Conservation (phyloP, 2,329 filamentous ascomycete species). For the Chrysoporthe cubensis region DNA sequence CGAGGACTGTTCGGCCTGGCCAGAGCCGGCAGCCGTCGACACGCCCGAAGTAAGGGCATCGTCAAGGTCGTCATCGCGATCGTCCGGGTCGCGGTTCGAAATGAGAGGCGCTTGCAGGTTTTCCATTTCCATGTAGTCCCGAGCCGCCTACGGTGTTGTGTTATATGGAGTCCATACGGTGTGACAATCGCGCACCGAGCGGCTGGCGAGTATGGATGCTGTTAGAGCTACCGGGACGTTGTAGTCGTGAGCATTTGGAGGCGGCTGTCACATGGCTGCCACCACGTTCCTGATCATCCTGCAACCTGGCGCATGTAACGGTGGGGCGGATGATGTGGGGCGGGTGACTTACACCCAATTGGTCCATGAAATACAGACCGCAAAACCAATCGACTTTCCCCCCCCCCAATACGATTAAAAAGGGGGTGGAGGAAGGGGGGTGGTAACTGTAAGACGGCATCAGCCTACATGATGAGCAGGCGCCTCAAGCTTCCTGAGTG, state of each 20-base stretch:
- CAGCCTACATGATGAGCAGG: background rate
- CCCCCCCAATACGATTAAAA: background rate
- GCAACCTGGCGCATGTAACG: conserved; percentile 1
- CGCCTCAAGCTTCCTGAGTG: background rate
- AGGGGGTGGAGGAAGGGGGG: background rate
- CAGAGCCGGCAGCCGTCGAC: conserved; percentile 27
- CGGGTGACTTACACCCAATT: background rate
- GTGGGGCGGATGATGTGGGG: background rate
- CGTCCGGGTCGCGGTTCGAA: conserved; percentile 34
- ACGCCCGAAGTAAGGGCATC: conserved; percentile 33
- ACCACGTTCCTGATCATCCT: background rate
- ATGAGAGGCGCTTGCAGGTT: conserved; percentile 43
- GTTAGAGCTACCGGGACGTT: background rate
- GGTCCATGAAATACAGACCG: background rate
- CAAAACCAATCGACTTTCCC: background rate
- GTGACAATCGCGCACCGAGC: too few relatives aligned
- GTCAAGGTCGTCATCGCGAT: conserved; percentile 33
- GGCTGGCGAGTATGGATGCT: background rate
- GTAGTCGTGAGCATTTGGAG: background rate
- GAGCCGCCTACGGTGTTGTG: background rate
- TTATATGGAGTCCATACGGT: conserved; percentile 1
- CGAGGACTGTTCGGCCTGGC: conserved; percentile 23
- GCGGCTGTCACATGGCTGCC: background rate
- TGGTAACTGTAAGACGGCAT: background rate
- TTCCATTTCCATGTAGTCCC: conserved; percentile 20